Percentiles rank a stretch among this genome's conserved stretches.
Conservation (phyloP, 2,329 filamentous ascomycete species). For the Aspergillus sp. region DNA sequence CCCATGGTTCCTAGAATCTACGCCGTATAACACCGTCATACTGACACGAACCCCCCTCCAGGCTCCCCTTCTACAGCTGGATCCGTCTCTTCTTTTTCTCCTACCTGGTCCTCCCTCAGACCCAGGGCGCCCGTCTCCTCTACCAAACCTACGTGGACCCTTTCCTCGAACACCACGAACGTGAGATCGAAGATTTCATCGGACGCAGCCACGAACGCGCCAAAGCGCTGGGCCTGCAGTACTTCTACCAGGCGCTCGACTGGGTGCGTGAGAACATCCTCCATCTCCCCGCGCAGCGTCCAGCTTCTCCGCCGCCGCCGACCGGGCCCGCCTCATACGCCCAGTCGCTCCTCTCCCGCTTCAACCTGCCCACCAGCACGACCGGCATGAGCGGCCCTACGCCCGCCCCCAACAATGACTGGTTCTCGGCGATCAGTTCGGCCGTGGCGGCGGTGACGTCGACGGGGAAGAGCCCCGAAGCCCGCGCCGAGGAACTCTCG, state of each 20-base stretch:
- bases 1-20: background rate
- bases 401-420: constrained; percentile 56
- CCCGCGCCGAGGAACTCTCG: constrained; percentile 51
- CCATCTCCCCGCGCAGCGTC: constrained; percentile 65
- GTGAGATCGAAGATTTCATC: constrained; percentile 87
- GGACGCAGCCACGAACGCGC: constrained; percentile 74
- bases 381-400: constrained; percentile 35
- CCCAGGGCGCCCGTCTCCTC: constrained; percentile 83
- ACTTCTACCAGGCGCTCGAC: constrained; percentile 69
- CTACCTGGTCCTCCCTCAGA: constrained; percentile 95
- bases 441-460: constrained; percentile 64
- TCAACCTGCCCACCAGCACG: constrained; percentile 70
- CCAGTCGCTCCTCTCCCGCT: constrained; percentile 77
- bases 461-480: constrained; percentile 35
- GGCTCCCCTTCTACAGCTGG: constrained; percentile 92
- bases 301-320: constrained; percentile 47
- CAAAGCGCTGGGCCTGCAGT: constrained; percentile 71
- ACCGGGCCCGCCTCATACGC: constrained; percentile 59
- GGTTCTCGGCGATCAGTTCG: constrained; percentile 74
- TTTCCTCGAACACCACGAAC: constrained; percentile 82
- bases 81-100: constrained; percentile 81
- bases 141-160: constrained; percentile 86
- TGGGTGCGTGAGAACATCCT: constrained; percentile 72
- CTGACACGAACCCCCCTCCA: constrained; percentile 29
- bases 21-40: background rate